A percentile compares a stretch with the other conserved stretches of the same genome.
These are phyloP conservation scores for Xylaria nigripes DNA, from an alignment of 495 filamentous ascomycete genomes.

Conservation along the genomic window DNA sequence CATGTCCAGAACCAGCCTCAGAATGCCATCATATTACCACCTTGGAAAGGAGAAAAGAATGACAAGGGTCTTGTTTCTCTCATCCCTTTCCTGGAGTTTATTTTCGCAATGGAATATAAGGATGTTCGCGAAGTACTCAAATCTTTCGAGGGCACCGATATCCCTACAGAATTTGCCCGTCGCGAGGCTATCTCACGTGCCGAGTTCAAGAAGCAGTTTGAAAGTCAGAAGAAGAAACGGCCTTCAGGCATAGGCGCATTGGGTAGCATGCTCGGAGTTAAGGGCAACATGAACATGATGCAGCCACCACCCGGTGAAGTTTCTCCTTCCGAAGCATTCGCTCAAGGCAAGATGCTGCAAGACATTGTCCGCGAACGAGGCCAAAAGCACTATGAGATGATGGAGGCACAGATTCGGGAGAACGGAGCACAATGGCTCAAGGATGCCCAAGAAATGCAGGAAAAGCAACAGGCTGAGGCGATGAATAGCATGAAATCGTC, in stretches of 20 bases:
- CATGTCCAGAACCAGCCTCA: conserved; percentile 82
- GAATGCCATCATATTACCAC: conserved; percentile 84
- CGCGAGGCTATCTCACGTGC: conserved; percentile 78
- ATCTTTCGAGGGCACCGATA: conserved; percentile 77
- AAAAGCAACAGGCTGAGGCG: conserved; percentile 78
- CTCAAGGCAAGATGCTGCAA: conserved; percentile 88
- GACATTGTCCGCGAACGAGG: conserved; percentile 88
- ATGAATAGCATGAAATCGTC: conserved; percentile 69
- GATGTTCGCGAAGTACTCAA: conserved; percentile 80
- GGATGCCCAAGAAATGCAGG: conserved; percentile 77
- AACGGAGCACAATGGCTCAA: conserved; percentile 91
- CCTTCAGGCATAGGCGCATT: conserved; percentile 53
- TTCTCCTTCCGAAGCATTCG: conserved; percentile 60
- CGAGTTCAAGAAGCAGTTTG: conserved; percentile 68
- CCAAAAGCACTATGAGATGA: conserved; percentile 75
- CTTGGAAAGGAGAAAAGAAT: conserved; percentile 75
- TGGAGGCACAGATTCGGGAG: conserved; percentile 81
- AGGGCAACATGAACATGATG: conserved; percentile 49
- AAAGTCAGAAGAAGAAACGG: conserved; percentile 57
- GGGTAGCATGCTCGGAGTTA: conserved; percentile 64
- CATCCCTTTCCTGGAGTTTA: conserved; percentile 93
- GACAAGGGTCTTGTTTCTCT: conserved; percentile 79
- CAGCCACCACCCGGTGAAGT: conserved; percentile 57
- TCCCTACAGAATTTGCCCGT: conserved; percentile 78
- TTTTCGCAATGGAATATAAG: conserved; percentile 81